These are phyloP conservation scores for Kwoniella mangroviensis DNA, from an alignment of 768 basidiomycete genomes.

Conservation along the genomic window DNA sequence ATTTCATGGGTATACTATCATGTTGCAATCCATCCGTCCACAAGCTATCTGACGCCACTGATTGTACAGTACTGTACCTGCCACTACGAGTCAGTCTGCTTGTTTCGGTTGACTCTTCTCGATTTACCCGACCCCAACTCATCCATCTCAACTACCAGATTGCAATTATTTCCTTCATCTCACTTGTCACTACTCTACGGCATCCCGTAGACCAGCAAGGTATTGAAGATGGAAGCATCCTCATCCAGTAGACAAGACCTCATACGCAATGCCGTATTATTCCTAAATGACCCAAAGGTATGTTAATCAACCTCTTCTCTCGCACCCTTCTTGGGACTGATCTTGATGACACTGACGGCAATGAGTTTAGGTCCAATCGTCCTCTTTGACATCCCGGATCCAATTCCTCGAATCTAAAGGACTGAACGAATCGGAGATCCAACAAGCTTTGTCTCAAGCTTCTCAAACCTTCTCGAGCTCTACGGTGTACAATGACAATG, in stretches of 20 bases:
- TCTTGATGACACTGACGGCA: no score
- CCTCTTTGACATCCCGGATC: slow-evolving; percentile 79
- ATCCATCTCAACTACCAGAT: no score
- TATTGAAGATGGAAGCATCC: slow-evolving; percentile 14
- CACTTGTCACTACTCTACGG: no score
- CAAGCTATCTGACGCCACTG: no score
- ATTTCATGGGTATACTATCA: no score
- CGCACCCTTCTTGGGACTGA: background rate
- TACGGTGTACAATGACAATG: background rate
- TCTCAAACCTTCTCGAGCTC: background rate
- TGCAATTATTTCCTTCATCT: no score
- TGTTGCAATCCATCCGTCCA: no score
- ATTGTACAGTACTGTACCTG: no score
- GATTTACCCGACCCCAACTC: background rate
- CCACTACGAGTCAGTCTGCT: no score
- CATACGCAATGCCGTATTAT: slow-evolving; percentile 78
- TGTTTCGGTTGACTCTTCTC: background rate
- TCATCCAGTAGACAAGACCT: slow-evolving; percentile 62
- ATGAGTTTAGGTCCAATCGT: slow-evolving; percentile 78
- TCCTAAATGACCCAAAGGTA: slow-evolving; percentile 84
- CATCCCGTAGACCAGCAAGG: no score
- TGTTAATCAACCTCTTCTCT: slow-evolving; percentile 25
- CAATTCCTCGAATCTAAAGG: slow-evolving; percentile 97
- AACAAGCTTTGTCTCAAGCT: slow-evolving; percentile 72
- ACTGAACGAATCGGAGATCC: slow-evolving; percentile 78